These are phyloP conservation scores for Asterionellopsis glacialis DNA, from an alignment of 108 stramenopile species.

Conservation along the genomic window DNA sequence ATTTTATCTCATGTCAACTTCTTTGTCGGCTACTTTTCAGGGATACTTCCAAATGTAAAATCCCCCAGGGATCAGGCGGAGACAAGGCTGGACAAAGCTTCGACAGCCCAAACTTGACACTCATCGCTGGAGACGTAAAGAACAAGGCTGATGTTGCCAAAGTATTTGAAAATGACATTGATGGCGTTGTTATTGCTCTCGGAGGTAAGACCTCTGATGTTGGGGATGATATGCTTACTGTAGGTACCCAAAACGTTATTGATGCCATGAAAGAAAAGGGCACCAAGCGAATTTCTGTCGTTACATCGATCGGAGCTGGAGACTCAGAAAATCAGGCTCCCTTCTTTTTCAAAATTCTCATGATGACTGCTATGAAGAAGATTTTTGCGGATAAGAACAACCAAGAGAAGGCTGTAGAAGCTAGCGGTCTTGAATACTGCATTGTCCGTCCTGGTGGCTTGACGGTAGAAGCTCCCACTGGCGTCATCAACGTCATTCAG, in stretches of 20 bases:
- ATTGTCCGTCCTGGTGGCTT: constrained; percentile 96
- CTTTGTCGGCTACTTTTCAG: background rate
- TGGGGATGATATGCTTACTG: constrained; percentile 93
- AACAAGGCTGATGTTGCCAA: constrained; percentile 82
- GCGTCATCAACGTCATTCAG: constrained; percentile 95
- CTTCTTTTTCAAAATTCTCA: constrained; percentile 91
- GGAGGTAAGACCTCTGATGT: constrained; percentile 96
- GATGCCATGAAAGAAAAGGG: constrained; percentile 91
- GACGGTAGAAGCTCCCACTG: constrained; percentile 94
- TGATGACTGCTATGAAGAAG: constrained; percentile 96
- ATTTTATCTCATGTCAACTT: background rate
- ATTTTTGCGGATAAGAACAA: constrained; percentile 97
- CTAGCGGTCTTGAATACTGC: constrained; percentile 87
- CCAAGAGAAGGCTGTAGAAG: constrained; percentile 83
- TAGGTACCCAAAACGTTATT: constrained; percentile 86
- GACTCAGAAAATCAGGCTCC: constrained; percentile 92
- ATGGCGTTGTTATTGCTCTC: constrained; percentile 90
- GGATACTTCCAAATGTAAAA: constrained; percentile 71
- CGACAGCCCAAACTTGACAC: constrained; percentile 58
- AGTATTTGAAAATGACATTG: constrained; percentile 76
- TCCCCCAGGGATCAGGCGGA: constrained; percentile 82
- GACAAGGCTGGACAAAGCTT: constrained; percentile 68
- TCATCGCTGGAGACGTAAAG: constrained; percentile 86
- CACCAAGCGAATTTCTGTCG: constrained; percentile 87
- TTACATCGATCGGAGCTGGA: constrained; percentile 97